Conservation (phyloP, 768 basidiomycete genomes). For the Trichaptum fuscoviolaceum region DNA sequence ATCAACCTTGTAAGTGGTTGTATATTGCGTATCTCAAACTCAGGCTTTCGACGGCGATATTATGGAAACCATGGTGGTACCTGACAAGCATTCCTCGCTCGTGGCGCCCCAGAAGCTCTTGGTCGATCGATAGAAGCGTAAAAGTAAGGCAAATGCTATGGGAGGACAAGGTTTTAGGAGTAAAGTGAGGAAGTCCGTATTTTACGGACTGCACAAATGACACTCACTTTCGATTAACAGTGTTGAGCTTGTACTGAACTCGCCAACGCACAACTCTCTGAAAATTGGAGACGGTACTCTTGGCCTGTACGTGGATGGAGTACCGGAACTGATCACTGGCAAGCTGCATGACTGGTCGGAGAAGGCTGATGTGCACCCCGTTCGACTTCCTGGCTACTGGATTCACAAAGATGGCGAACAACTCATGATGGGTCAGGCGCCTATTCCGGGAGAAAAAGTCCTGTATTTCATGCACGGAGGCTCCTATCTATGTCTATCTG, state of each 20-base stretch:
- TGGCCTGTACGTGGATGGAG: conserved; percentile 30
- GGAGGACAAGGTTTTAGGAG: conserved; percentile 14
- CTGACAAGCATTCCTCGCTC: conserved; percentile 14
- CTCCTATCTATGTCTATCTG: conserved; percentile 22
- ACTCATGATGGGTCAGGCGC: conserved; percentile 15
- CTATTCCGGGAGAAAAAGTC: conserved; percentile 27
- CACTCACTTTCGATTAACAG: conserved; percentile 8
- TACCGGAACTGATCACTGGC: conserved; percentile 27
- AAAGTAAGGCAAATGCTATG: conserved; percentile 17
- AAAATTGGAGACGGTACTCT: conserved; percentile 19
- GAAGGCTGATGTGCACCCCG: conserved; percentile 22
- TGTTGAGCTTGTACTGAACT: conserved; percentile 16
- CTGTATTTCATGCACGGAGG: conserved; percentile 30
- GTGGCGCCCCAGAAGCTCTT: conserved; percentile 21
- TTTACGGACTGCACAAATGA: neutral
- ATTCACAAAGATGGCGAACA: conserved; percentile 18
- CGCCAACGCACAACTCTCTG: conserved; percentile 20
- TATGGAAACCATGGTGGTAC: conserved; percentile 22
- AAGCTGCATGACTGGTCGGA: conserved; percentile 26
- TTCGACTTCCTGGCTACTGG: conserved; percentile 33
- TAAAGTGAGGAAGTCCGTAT: conserved; percentile 13
- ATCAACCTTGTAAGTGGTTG: neutral
- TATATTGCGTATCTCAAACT: neutral
- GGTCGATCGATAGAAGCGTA: conserved; percentile 21
- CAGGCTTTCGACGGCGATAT: conserved; percentile 15